Base-by-base conservation (phyloP, 148 eudicot genomes). In the Dianthus caryophyllus region DNA sequence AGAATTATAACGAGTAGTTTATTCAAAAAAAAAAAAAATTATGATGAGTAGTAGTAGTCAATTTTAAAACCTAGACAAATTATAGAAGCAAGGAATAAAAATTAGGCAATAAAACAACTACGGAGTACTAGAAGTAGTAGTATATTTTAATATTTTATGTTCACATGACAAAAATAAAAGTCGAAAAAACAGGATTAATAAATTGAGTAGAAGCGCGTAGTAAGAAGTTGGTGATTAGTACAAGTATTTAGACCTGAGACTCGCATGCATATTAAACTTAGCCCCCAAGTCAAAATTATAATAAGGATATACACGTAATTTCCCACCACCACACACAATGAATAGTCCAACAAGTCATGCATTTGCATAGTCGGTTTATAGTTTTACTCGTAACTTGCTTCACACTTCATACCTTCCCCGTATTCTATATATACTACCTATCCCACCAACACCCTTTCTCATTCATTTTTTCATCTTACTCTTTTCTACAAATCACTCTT, bases 201-300 rank as follows among this genome's bases (percentile, higher is more conserved):
- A 5, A 25, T 7, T 50, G 18, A 53, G 29, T 53, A 22, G 15
- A 24, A 24, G 6, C 30, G 30, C 29, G 58, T 53, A 53, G 58
- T 53, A 5, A 53, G 26, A 9, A 7, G 58, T 24, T 41, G 12
- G 44, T 41, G 44, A 41, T 41, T 41, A 53, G 58, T 53, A 53
- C 49, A 10, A 53, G 16, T 53, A 53, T 9, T 53, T 53, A 24
- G 29, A 53, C 6, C 9, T 5, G 25, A 41, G 44, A 9, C 44
- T 41, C 44, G 11, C 44, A 9, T 41, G 44, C 44, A 33, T 33
- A 33, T 33, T 41, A 53, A 53, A 0, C 78, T 75, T 75, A 64
- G 68, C 61, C 44, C 24, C 64, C 78, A 75, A 75, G 78, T 64
- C 73, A 69, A 36, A 26, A n/a, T n/a, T n/a, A n/a, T n/a, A n/a